These are phyloP conservation scores for Marasmius tenuissimus DNA, from an alignment of 1,284 basidiomycete genomes.

Conservation along the genomic window DNA sequence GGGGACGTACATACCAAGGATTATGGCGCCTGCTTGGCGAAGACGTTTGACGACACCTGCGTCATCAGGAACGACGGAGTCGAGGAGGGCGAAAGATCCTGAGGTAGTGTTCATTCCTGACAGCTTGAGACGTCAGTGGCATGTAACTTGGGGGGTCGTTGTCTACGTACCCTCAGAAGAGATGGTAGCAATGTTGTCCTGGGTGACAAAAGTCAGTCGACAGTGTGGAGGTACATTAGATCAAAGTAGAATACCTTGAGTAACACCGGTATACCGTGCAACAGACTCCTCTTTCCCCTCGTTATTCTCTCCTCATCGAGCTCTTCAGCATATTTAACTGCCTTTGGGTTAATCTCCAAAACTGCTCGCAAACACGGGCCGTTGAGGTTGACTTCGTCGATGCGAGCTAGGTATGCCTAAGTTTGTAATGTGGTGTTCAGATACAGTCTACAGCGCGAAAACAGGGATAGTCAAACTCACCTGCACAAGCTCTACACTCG, in stretches of 20 bases:
- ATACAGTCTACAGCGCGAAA: neutral
- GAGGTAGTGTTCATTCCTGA: conserved; percentile 67
- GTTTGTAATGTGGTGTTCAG: neutral
- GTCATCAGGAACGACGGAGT: conserved; percentile 60
- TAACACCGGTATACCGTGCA: conserved; percentile 73
- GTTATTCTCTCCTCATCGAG: conserved; percentile 54
- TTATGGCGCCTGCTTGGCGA: conserved; percentile 65
- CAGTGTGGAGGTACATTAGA: neutral
- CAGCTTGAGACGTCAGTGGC: too few species aligned
- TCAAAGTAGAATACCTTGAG: conserved; percentile 47
- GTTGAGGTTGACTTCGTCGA: conserved; percentile 67
- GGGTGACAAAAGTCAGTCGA: neutral
- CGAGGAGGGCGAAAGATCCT: conserved; percentile 58
- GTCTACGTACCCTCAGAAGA: conserved; percentile 45
- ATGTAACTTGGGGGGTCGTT: neutral
- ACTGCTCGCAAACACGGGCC: conserved; percentile 62
- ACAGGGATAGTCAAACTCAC: conserved; percentile 26
- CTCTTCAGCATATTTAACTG: conserved; percentile 48
- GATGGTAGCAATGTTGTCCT: conserved; percentile 64
- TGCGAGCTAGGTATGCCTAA: conserved; percentile 68
- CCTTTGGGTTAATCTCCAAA: conserved; percentile 64
- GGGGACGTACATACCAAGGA: conserved; percentile 41
- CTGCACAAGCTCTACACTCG: conserved; percentile 66
- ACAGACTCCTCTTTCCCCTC: conserved; percentile 45
- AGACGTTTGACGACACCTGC: conserved; percentile 61